Conservation (phyloP, 164 flowering plant species). For the Chloranthus sessilifolius region DNA sequence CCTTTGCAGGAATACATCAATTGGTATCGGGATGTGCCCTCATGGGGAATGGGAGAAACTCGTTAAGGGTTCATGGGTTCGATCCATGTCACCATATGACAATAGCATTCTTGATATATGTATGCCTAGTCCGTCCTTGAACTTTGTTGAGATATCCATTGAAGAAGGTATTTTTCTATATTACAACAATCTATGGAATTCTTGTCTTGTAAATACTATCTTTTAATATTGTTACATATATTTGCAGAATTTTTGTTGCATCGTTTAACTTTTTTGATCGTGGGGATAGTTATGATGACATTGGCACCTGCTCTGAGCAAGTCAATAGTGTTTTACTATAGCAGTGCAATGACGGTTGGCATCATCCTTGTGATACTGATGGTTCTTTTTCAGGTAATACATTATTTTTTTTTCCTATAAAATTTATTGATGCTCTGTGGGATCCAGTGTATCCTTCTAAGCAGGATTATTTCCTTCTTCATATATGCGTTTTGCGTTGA, state of each 20-base stretch:
- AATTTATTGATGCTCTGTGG: not conserved
- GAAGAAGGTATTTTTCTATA: constrained; percentile 57
- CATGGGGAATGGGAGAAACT: constrained; percentile 72
- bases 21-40: constrained; percentile 75
- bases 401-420: not conserved
- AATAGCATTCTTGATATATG: constrained; percentile 67
- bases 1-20: constrained; percentile 57
- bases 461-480: not conserved
- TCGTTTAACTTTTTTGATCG: constrained; percentile 50
- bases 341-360: constrained; percentile 86
- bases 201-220: not conserved
- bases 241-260: constrained; percentile 62
- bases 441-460: not conserved
- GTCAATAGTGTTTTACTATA: constrained; percentile 69
- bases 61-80: constrained; percentile 60
- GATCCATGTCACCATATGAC: constrained; percentile 82
- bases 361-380: constrained; percentile 72
- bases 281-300: constrained; percentile 54
- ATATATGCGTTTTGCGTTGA: no score
- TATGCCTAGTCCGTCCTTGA: constrained; percentile 30
- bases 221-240: constrained; percentile 4
- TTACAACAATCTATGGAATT: not conserved
- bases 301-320: constrained; percentile 60
- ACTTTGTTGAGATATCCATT: constrained; percentile 46
- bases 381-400: constrained; percentile 80